Conservation (phyloP, 1,284 basidiomycete species). For the Coniferiporia weirii region DNA sequence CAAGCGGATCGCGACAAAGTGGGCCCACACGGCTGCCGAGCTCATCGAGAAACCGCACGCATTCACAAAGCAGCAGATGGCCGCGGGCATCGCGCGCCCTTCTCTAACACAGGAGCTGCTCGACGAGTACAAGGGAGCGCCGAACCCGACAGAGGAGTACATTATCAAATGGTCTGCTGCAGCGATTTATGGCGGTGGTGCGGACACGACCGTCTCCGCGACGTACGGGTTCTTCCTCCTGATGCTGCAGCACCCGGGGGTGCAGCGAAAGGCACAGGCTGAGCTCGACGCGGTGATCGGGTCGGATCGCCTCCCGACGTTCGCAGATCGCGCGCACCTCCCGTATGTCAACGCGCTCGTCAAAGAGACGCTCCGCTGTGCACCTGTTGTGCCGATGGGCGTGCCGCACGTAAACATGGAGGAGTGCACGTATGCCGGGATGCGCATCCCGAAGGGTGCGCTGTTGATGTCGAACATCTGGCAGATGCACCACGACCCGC, state of each 20-base stretch:
- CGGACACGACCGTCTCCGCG: constrained; percentile 19
- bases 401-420: constrained; percentile 20
- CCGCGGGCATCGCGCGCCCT: constrained; percentile 4
- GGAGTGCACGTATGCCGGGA: constrained; percentile 21
- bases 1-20: constrained; percentile 11
- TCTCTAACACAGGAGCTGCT: constrained; percentile 12
- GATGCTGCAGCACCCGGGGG: constrained; percentile 22
- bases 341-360: constrained; percentile 27
- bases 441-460: constrained; percentile 22
- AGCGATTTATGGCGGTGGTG: constrained; percentile 18
- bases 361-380: constrained; percentile 26
- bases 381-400: constrained; percentile 22
- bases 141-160: constrained; percentile 14
- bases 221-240: constrained; percentile 20
- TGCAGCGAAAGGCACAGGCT: constrained; percentile 22
- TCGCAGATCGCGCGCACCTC: constrained; percentile 23
- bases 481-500: constrained; percentile 19
- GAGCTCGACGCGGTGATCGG: constrained; percentile 27
- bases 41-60: constrained; percentile 14
- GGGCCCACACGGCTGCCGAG: constrained; percentile 3
- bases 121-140: constrained; percentile 5
- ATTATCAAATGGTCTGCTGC: constrained; percentile 20
- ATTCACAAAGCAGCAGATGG: constrained; percentile 15
- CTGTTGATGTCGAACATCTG: constrained; percentile 18
- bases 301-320: constrained; percentile 24